A percentile compares a stretch with the other conserved stretches of the same genome.
Conservation (phyloP, 768 basidiomycete genomes). For the Phallus indusiatus region DNA sequence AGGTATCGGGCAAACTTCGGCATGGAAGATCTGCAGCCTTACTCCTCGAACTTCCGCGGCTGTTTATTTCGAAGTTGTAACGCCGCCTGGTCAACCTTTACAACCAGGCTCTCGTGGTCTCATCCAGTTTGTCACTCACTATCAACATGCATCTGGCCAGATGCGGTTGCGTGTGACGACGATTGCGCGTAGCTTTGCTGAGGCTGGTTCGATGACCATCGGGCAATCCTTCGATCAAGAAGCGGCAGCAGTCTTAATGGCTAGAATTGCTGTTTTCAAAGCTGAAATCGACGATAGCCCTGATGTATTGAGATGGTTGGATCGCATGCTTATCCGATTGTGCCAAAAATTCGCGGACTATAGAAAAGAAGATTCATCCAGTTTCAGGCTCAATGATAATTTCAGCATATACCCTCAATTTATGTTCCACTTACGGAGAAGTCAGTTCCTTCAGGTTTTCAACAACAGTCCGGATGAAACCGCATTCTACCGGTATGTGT, state of each 20-base stretch:
- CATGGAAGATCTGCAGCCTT: slow-evolving; percentile 93
- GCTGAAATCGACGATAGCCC: slow-evolving; percentile 98
- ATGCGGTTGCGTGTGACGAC: slow-evolving; percentile 95
- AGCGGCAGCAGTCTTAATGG: slow-evolving; percentile 95
- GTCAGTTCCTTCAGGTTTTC: slow-evolving; percentile 98
- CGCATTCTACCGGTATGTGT: slow-evolving; percentile 82
- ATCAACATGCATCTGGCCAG: slow-evolving; percentile 95
- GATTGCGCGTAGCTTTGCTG: slow-evolving; percentile 94
- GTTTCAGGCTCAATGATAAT: slow-evolving; percentile 88
- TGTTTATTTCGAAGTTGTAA: slow-evolving; percentile 98
- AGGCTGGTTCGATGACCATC: slow-evolving; percentile 90
- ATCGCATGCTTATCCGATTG: slow-evolving; percentile 94
- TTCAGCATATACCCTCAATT: slow-evolving; percentile 99
- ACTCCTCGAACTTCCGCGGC: slow-evolving; percentile 81
- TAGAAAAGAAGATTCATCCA: slow-evolving; percentile 91
- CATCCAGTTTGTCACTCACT: slow-evolving; percentile 97
- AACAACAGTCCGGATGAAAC: slow-evolving; percentile 99
- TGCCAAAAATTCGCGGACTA: slow-evolving; percentile 99
- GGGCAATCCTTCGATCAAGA: slow-evolving; percentile 96
- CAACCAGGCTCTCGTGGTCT: slow-evolving; percentile 86
- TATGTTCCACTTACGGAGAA: slow-evolving; percentile 97
- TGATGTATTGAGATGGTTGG: slow-evolving; percentile 93
- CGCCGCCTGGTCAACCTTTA: slow-evolving; percentile 89
- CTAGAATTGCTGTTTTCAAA: slow-evolving; percentile 97
- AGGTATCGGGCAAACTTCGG: slow-evolving; percentile 96